Evolutionary conservation across 768 basidiomycete species (phyloP).

Genomic region (Nevesoporus exiguus): DNA sequence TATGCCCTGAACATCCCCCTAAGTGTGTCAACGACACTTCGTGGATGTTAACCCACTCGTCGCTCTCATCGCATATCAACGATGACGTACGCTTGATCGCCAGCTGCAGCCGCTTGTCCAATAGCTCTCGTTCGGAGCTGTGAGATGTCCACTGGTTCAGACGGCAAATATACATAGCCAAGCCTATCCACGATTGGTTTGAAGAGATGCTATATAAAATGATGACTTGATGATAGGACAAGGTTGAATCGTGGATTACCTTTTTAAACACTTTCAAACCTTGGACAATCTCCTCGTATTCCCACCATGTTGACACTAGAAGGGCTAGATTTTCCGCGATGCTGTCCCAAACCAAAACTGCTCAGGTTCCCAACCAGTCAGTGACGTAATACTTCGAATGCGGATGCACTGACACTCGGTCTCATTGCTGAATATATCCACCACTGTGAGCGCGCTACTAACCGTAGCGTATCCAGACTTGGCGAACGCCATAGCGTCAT

Average conservation of each 20-base stretch:
- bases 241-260: conserved; percentile 37
- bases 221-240: background rate
- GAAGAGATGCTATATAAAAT: conserved; percentile 51
- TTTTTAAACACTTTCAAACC: conserved; percentile 58
- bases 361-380: conserved; percentile 3
- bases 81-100: conserved; percentile 37
- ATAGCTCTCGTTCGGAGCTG: conserved; percentile 77
- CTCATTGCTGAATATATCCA: conserved; percentile 68
- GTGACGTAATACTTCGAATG: background rate
- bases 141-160: conserved; percentile 64
- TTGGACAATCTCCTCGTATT: conserved; percentile 53
- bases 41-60: background rate
- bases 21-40: conserved; percentile 73
- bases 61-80: background rate
- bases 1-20: conserved; percentile 67
- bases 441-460: conserved; percentile 72
- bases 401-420: conserved; percentile 58
- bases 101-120: conserved; percentile 45
- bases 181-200: conserved; percentile 73
- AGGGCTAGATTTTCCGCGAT: conserved; percentile 54
- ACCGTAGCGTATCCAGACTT: conserved; percentile 76
- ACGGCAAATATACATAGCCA: conserved; percentile 68
- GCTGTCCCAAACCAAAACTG: conserved; percentile 81
- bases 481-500: conserved; percentile 77
- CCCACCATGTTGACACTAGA: conserved; percentile 79